Evolutionary conservation across 495 filamentous ascomycete genomes (phyloP).

Genomic region (Bathelium albidoporum): DNA sequence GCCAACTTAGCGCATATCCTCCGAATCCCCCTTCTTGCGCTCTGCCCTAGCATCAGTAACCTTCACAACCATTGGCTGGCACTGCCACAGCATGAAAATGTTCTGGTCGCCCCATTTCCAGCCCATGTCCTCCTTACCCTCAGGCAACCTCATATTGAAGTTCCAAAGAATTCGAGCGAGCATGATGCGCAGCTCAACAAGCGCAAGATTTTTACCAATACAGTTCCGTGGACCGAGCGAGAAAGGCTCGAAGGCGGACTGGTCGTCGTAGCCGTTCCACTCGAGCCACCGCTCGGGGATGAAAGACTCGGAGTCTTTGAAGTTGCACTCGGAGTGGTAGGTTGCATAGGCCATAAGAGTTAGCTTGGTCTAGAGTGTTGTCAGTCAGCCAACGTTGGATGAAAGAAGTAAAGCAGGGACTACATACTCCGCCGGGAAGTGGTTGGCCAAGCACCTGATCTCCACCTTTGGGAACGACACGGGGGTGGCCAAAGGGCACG

Average conservation of each 20-base stretch:
- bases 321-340: constrained; percentile 19
- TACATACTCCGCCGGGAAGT: constrained; percentile 28
- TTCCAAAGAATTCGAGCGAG: constrained; percentile 25
- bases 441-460: constrained; percentile 29
- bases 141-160: constrained; percentile 30
- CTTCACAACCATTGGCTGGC: constrained; percentile 1
- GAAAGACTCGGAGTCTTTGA: constrained; percentile 22
- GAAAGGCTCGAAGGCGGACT: constrained; percentile 25
- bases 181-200: constrained; percentile 25
- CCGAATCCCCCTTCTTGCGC: neutral
- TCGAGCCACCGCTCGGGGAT: constrained; percentile 27
- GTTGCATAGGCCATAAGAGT: constrained; percentile 21
- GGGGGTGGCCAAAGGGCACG: constrained; percentile 16
- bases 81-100: constrained; percentile 1
- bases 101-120: constrained; percentile 1
- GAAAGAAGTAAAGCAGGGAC: neutral
- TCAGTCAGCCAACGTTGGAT: neutral
- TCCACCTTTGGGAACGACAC: constrained; percentile 24
- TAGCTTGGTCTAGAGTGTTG: constrained; percentile 1
- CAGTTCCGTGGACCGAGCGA: constrained; percentile 25
- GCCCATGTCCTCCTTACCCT: constrained; percentile 32
- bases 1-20: neutral
- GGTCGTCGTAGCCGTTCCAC: constrained; percentile 9
- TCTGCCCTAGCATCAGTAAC: constrained; percentile 1
- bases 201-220: constrained; percentile 24